phyloP scores from a whole-genome alignment of 1,284 basidiomycete species.

The Waitea zeae region DNA sequence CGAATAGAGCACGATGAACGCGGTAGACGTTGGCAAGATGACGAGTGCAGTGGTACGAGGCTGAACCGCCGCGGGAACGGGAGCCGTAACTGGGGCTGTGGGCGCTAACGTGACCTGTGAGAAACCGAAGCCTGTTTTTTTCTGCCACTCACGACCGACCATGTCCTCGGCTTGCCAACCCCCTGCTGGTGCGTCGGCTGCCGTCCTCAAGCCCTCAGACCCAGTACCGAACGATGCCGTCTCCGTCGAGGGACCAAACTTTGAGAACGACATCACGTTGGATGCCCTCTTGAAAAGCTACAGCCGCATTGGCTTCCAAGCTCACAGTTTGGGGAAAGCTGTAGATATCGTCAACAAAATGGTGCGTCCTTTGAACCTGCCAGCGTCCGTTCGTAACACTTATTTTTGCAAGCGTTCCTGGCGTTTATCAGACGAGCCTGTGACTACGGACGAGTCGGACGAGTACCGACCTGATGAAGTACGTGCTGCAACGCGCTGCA shows the following conservation, averaged over 20 bases:
- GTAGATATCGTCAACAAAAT: constrained; percentile 85
- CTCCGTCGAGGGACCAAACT: constrained; percentile 77
- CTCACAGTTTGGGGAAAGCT: constrained; percentile 77
- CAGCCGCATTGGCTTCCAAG: constrained; percentile 90
- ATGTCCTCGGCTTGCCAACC: too few species aligned
- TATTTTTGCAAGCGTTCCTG: constrained; percentile 42
- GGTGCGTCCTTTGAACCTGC: constrained; percentile 23
- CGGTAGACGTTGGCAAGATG: too few species aligned
- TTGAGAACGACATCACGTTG: constrained; percentile 57
- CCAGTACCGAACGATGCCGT: constrained; percentile 57
- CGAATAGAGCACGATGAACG: too few species aligned
- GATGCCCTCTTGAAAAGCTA: constrained; percentile 65
- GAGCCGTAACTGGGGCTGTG: constrained; percentile 1
- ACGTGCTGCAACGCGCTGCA: constrained; percentile 57
- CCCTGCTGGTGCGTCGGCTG: constrained; percentile 46
- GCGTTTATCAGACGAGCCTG: constrained; percentile 70
- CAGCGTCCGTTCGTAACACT: too few species aligned
- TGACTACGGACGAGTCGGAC: constrained; percentile 49
- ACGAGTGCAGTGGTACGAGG: too few species aligned
- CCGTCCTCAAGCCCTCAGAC: constrained; percentile 66
- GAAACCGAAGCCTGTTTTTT: constrained; percentile 6
- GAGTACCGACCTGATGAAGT: constrained; percentile 39
- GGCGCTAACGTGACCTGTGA: background rate
- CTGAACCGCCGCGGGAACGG: too few species aligned
- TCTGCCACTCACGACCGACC: constrained; percentile 10